These are phyloP conservation scores for Cladosporium sp. DNA, from an alignment of 2,329 filamentous ascomycete genomes.

Conservation along the genomic window DNA sequence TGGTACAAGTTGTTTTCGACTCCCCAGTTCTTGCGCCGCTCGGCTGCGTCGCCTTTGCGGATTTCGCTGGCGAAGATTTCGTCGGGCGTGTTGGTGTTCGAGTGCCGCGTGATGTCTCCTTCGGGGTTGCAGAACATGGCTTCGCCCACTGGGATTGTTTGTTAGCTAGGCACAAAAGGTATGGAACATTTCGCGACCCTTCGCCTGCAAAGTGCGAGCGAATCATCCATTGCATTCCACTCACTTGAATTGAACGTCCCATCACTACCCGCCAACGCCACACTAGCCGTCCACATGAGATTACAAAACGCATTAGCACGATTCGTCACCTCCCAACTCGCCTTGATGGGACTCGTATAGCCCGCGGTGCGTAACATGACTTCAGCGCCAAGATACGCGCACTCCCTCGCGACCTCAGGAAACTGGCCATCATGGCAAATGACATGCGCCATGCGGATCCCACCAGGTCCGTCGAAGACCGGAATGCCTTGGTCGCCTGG, in stretches of 20 bases:
- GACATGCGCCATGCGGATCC: conserved; percentile 23
- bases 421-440: conserved; percentile 29
- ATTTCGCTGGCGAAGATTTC: conserved; percentile 27
- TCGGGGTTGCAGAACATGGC: conserved; percentile 25
- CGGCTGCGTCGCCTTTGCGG: conserved; percentile 20
- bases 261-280: conserved; percentile 25
- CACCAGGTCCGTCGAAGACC: conserved; percentile 21
- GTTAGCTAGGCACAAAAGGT: not conserved
- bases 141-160: conserved; percentile 19
- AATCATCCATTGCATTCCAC: too few species aligned
- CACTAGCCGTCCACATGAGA: conserved; percentile 25
- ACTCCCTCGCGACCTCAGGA: conserved; percentile 27
- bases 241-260: conserved; percentile 22
- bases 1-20: conserved; percentile 28
- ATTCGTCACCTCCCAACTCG: conserved; percentile 25
- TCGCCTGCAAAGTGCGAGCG: too few species aligned
- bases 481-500: conserved; percentile 24
- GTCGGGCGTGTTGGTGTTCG: conserved; percentile 20
- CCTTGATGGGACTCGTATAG: conserved; percentile 24
- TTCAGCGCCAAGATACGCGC: conserved; percentile 25
- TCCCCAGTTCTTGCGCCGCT: conserved; percentile 21
- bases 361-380: conserved; percentile 24
- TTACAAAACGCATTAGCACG: conserved; percentile 24
- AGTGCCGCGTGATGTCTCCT: conserved; percentile 19
- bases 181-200: too few species aligned